Conservation (phyloP, 805 yeast species). For the Yamadazyma takamatsuzukensis region DNA sequence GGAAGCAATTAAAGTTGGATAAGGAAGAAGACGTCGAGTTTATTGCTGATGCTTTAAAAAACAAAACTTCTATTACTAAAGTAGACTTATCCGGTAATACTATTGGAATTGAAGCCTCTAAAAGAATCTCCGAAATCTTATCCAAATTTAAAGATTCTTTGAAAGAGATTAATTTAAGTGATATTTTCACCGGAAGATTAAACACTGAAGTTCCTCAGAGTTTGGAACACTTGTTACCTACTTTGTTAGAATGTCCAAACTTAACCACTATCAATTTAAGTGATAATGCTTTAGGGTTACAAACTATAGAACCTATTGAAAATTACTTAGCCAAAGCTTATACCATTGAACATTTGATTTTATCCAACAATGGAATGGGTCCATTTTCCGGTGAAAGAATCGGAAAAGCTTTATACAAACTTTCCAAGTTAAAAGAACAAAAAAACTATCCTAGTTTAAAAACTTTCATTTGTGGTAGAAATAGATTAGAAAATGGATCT, state of each 20-base stretch:
- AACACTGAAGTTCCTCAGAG: conserved; percentile 92
- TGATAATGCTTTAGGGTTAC: conserved; percentile 96
- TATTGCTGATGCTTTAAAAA: conserved; percentile 54
- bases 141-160: conserved; percentile 39
- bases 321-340: conserved; percentile 69
- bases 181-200: conserved; percentile 90
- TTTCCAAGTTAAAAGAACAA: conserved; percentile 59
- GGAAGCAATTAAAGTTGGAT: conserved; percentile 75
- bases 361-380: conserved; percentile 97
- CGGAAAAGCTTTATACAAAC: conserved; percentile 75
- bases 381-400: conserved; percentile 96
- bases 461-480: conserved; percentile 94
- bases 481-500: conserved; percentile 94
- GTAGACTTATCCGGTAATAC: conserved; percentile 92
- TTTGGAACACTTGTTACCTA: conserved; percentile 67
- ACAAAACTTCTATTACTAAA: conserved; percentile 38
- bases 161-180: conserved; percentile 79
- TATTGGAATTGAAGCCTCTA: conserved; percentile 85
- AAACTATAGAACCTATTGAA: conserved; percentile 88
- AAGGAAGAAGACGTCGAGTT: conserved; percentile 68
- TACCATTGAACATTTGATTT: conserved; percentile 77
- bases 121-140: conserved; percentile 58
- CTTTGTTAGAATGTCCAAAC: conserved; percentile 63
- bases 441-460: conserved; percentile 53
- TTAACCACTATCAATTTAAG: conserved; percentile 76